Evolutionary conservation across 306 rosid genomes (phyloP), one percentile per base, ranked within the genome.

Genomic region (Rosa rugosa): DNA sequence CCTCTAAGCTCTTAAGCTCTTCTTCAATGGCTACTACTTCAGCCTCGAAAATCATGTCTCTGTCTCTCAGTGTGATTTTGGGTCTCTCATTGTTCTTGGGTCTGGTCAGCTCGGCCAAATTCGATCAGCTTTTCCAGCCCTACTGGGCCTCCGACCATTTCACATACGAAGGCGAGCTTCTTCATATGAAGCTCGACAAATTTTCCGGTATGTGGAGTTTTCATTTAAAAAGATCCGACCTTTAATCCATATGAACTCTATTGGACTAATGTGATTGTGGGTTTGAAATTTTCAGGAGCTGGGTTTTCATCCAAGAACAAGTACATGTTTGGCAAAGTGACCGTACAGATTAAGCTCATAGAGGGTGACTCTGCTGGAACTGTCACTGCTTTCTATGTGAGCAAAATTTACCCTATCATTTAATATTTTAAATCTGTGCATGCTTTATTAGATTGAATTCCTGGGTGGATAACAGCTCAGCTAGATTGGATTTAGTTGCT

Each of bases 361-460:
- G 91, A 90, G 82, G 99, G 98, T 16, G 97, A 95, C 75, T 95
- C 99, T 41, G 97, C 98, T 25, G 98, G 99, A 88, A 93, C 98
- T 1, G 99, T 95, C 12, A 93, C 98, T 27, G 98, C 99, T 73
- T 93, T 86, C 85, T 95, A 93, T 82, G 99, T 91, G 74, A 90
- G 98, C 77, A 34, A 9, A 54, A 44, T 16, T n/a, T 5, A 34
- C 40, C 8, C 20, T 5, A 23, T 22, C 36, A 2, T 2, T 16
- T 4, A 2, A 8, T 17, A 23, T 31, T 25, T 44, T 1, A 5
- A 9, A 10, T 62, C 9, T 18, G 17, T 73, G 23, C 10, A 17
- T 54, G 8, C 45, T 34, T 44, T 9, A 6, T 13, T 36, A 36
- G 44, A 6, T 41, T 45, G 6, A 3, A 73, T n/a, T 38, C 11